These are phyloP conservation scores for Thozetella sp. DNA, from an alignment of 495 filamentous ascomycete genomes.

Conservation along the genomic window DNA sequence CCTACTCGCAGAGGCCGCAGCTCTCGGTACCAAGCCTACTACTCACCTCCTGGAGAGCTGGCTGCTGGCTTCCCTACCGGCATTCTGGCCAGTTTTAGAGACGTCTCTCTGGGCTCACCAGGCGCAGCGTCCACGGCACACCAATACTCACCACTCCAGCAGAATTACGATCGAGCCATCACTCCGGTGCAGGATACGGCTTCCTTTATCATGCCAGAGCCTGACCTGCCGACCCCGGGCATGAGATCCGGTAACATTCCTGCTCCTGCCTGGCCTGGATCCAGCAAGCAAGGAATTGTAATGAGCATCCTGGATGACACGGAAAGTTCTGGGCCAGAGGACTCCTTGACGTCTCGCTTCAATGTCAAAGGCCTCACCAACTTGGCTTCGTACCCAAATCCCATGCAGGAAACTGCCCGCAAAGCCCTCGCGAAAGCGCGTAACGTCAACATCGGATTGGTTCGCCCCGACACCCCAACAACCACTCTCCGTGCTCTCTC, in stretches of 20 bases:
- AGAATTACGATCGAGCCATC: slow-evolving; percentile 46
- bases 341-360: slow-evolving; percentile 27
- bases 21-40: slow-evolving; percentile 18
- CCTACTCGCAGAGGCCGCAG: slow-evolving; percentile 44
- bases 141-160: slow-evolving; percentile 46
- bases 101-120: slow-evolving; percentile 12
- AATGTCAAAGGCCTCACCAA: slow-evolving; percentile 39
- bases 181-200: slow-evolving; percentile 23
- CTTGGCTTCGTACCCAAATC: slow-evolving; percentile 47
- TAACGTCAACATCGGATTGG: slow-evolving; percentile 11
- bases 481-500: slow-evolving; percentile 5
- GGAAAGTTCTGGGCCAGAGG: slow-evolving; percentile 18
- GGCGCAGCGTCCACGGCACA: slow-evolving; percentile 14
- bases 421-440: slow-evolving; percentile 35
- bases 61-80: slow-evolving; percentile 11
- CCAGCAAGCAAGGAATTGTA: not conserved
- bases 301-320: slow-evolving; percentile 12
- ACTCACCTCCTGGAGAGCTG: slow-evolving; percentile 15
- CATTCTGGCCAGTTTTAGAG: slow-evolving; percentile 21
- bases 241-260: slow-evolving; percentile 23
- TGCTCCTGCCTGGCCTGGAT: slow-evolving; percentile 6
- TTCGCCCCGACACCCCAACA: slow-evolving; percentile 11
- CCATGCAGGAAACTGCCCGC: slow-evolving; percentile 44
- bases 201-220: not conserved
- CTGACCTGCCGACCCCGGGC: slow-evolving; percentile 17